Evolutionary conservation across 768 basidiomycete genomes (phyloP).

Genomic region (Auricularia heimuer): DNA sequence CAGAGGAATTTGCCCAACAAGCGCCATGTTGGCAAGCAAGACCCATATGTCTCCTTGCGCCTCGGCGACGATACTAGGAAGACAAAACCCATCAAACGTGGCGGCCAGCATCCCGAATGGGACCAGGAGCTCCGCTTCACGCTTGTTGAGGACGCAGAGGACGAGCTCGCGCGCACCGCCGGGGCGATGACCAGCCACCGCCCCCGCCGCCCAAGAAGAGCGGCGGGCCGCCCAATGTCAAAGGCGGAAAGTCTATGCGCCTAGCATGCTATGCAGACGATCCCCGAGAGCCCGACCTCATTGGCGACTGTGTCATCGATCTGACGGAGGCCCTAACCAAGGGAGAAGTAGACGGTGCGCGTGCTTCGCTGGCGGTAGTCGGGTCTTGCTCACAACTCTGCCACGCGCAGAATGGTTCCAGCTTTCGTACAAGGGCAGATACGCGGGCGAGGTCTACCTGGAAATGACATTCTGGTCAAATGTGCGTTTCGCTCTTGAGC

Average conservation of each 20-base stretch:
- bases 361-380: not conserved
- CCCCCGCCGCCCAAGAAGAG: constrained; percentile 56
- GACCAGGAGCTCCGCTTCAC: constrained; percentile 95
- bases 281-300: constrained; percentile 86
- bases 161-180: constrained; percentile 36
- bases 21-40: constrained; percentile 91
- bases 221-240: constrained; percentile 32
- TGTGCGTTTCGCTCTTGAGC: constrained; percentile 33
- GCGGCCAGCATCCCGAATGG: constrained; percentile 98
- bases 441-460: constrained; percentile 90
- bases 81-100: constrained; percentile 90
- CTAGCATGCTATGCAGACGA: constrained; percentile 93
- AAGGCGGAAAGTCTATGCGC: constrained; percentile 66
- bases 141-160: constrained; percentile 65
- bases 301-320: constrained; percentile 85
- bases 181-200: constrained; percentile 35
- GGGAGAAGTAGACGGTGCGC: constrained; percentile 92
- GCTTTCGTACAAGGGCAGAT: constrained; percentile 81
- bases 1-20: constrained; percentile 88
- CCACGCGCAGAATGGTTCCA: constrained; percentile 78
- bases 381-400: constrained; percentile 11
- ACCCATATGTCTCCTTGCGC: constrained; percentile 81
- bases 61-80: constrained; percentile 76
- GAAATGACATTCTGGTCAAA: constrained; percentile 97
- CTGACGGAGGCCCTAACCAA: constrained; percentile 84